Percentiles rank a stretch among this genome's conserved stretches.
Evolutionary conservation across 768 basidiomycete genomes (phyloP).

Genomic region (Russula brevipes): DNA sequence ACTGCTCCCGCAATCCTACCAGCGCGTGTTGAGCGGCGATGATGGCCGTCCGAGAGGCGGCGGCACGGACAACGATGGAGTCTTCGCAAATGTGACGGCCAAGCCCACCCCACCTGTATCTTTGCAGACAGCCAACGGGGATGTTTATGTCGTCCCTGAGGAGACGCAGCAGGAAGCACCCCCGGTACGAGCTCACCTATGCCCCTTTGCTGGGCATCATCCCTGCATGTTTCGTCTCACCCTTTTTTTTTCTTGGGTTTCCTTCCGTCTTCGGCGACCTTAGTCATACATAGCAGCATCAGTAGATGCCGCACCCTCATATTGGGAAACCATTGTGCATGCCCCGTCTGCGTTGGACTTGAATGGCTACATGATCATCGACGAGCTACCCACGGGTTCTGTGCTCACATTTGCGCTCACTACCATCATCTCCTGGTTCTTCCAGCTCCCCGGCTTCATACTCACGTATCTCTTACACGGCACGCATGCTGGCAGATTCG

Average conservation of each 20-base stretch:
- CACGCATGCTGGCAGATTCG: slow-evolving; percentile 89
- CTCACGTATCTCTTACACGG: slow-evolving; percentile 91
- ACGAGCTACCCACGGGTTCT: slow-evolving; percentile 84
- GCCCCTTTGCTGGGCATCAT: not conserved
- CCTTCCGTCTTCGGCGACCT: too few relatives aligned
- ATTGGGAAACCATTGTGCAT: slow-evolving; percentile 96
- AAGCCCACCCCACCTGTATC: slow-evolving; percentile 58
- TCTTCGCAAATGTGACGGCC: slow-evolving; percentile 91
- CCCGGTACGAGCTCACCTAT: slow-evolving; percentile 53
- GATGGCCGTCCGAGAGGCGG: slow-evolving; percentile 46
- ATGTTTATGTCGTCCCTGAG: slow-evolving; percentile 66
- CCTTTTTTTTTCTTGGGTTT: not conserved
- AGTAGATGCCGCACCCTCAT: slow-evolving; percentile 85
- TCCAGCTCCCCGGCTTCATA: slow-evolving; percentile 92
- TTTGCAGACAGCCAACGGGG: slow-evolving; percentile 49
- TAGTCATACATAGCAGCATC: slow-evolving; percentile 86
- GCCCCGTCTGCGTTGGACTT: slow-evolving; percentile 55
- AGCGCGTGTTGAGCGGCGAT: slow-evolving; percentile 42
- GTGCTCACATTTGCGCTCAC: slow-evolving; percentile 69
- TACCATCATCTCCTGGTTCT: slow-evolving; percentile 85
- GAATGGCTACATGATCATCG: slow-evolving; percentile 73
- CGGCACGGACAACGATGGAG: slow-evolving; percentile 83
- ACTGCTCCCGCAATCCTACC: slow-evolving; percentile 63
- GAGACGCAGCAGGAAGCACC: slow-evolving; percentile 76
- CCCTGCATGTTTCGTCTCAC: not conserved